phyloP scores from a whole-genome alignment of 306 rosid species.

The Dryas alaskensis region DNA sequence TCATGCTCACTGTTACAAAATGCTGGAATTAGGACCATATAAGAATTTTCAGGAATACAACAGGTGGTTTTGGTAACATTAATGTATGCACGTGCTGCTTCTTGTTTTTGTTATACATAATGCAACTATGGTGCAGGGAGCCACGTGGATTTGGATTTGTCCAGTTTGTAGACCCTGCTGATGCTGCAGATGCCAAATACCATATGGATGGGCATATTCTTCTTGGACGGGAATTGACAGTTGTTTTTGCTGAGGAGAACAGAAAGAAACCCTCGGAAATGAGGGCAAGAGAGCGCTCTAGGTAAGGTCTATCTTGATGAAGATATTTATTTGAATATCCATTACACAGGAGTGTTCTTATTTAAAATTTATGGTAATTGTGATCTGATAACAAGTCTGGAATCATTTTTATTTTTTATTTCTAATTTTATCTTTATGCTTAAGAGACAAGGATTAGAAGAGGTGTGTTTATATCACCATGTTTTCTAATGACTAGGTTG shows the following conservation, averaged over 20 bases:
- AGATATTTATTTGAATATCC: background rate
- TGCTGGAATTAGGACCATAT: conserved; percentile 24
- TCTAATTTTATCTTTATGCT: background rate
- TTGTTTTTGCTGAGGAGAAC: conserved; percentile 79
- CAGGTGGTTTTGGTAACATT: background rate
- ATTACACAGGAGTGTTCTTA: background rate
- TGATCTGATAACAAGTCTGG: background rate
- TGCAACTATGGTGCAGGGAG: conserved; percentile 45
- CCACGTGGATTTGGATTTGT: conserved; percentile 86
- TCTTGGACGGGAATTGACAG: conserved; percentile 70
- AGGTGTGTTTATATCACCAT: too few species aligned
- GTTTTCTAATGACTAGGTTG: background rate
- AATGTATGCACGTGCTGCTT: background rate
- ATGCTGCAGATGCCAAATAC: conserved; percentile 81
- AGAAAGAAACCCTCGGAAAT: conserved; percentile 77
- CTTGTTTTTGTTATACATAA: background rate
- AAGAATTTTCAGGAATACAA: conserved; percentile 24
- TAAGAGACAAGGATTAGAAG: background rate
- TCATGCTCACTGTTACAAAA: conserved; percentile 2
- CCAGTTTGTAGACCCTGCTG: conserved; percentile 65
- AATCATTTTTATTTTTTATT: too few species aligned
- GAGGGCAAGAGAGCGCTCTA: conserved; percentile 61
- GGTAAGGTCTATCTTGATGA: conserved; percentile 37
- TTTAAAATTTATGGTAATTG: background rate
- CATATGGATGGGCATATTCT: conserved; percentile 75